Percentiles rank a stretch among this genome's conserved stretches.
phyloP scores from a whole-genome alignment of 1,284 basidiomycete genomes.

The Phellinidium pouzarii region DNA sequence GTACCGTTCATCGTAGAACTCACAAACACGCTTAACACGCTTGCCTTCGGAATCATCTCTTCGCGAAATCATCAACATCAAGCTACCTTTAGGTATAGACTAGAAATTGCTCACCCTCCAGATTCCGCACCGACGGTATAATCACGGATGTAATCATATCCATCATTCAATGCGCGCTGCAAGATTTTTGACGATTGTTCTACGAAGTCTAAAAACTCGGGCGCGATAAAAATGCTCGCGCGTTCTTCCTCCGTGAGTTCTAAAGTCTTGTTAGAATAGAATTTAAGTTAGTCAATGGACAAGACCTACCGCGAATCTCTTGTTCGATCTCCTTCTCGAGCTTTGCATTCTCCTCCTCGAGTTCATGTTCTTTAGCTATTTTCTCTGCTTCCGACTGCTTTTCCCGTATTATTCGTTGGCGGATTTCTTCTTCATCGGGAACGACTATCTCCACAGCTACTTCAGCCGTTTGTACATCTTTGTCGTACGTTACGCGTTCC shows the following conservation, averaged over 20 bases:
- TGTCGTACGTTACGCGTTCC: slow-evolving; percentile 91
- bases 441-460: slow-evolving; percentile 41
- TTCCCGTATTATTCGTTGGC: slow-evolving; percentile 61
- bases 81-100: background rate
- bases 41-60: slow-evolving; percentile 88
- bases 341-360: slow-evolving; percentile 73
- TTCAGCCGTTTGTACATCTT: slow-evolving; percentile 85
- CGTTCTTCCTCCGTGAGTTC: slow-evolving; percentile 85
- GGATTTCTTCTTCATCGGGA: slow-evolving; percentile 65
- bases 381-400: slow-evolving; percentile 62
- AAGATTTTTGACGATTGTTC: slow-evolving; percentile 94
- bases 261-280: slow-evolving; percentile 26
- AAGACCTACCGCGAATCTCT: slow-evolving; percentile 62
- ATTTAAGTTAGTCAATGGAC: background rate
- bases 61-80: slow-evolving; percentile 8
- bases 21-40: slow-evolving; percentile 81
- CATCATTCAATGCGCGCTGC: slow-evolving; percentile 92
- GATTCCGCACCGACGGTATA: slow-evolving; percentile 83
- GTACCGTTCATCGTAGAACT: slow-evolving; percentile 84
- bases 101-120: slow-evolving; percentile 47
- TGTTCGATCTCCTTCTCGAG: slow-evolving; percentile 78
- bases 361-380: slow-evolving; percentile 66
- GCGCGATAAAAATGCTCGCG: slow-evolving; percentile 70
- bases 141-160: slow-evolving; percentile 94
- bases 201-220: slow-evolving; percentile 90